Evolutionary conservation across 176 grass and related monocot genomes (phyloP).

Genomic region (Musa itinerans): DNA sequence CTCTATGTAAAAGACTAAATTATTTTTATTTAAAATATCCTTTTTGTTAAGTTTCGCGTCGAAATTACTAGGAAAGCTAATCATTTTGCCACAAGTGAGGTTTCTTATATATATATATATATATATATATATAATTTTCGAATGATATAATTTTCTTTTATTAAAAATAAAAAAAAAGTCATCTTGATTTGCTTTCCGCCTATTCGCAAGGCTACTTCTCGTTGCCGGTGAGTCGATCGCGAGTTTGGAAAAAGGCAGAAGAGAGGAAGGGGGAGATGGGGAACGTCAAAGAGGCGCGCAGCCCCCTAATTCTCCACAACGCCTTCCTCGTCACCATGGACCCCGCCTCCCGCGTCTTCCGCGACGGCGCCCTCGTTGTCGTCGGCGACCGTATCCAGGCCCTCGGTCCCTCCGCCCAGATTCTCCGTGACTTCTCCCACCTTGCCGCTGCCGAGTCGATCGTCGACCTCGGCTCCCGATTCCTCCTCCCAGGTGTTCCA

Average conservation of each 20-base stretch:
- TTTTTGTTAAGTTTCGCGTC: no score
- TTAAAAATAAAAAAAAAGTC: no score
- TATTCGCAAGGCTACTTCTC: no score
- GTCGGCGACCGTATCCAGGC: slow-evolving; percentile 43
- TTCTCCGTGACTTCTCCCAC: slow-evolving; percentile 44
- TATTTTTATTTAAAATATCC: no score
- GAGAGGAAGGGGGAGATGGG: not conserved
- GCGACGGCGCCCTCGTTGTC: slow-evolving; percentile 47
- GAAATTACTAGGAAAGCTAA: no score
- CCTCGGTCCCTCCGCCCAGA: slow-evolving; percentile 39
- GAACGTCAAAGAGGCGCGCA: not conserved
- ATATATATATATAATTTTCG: no score
- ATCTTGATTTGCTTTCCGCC: no score
- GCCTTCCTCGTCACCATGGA: slow-evolving; percentile 62
- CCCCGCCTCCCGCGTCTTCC: slow-evolving; percentile 36
- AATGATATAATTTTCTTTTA: no score
- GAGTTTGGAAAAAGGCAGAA: not conserved
- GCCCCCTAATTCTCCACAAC: slow-evolving; percentile 38
- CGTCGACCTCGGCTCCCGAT: slow-evolving; percentile 49
- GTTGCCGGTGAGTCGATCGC: no score
- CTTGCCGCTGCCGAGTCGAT: slow-evolving; percentile 13
- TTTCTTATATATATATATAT: no score
- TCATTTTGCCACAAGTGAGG: no score
- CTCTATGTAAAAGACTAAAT: no score
- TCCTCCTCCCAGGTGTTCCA: slow-evolving; percentile 59